Evolutionary conservation across 1,284 basidiomycete species (phyloP), one percentile per base, ranked within the genome.

Genomic region (Fomitopsis betulina): DNA sequence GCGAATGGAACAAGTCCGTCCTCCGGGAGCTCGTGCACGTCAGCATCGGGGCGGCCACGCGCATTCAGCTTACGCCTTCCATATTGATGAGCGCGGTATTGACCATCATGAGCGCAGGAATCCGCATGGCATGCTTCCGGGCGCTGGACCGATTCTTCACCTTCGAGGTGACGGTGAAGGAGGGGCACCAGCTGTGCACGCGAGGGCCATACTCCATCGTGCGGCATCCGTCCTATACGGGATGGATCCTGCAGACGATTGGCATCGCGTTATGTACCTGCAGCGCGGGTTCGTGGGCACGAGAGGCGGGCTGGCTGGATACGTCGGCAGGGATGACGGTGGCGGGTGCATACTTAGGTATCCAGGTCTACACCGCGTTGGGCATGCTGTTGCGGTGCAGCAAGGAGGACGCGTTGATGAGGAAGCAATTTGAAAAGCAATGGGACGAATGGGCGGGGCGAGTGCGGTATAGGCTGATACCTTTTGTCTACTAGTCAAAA

Each of bases 181-280:
- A 43, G 9, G 54, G 45, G 19, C 57, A 59, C 43, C 47, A 38
- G 30, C 54, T 56, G 15, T 27, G 55, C 49, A 61, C 58, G 15
- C 3, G 19, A 1, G 55, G 55, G 19, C 55, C 55, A 7, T 49
- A 56, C 43, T 35, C 43, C 12, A 25, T 47, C 19, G 55, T 56
- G 4, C 43, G 55, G 3, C 55, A 56, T 17, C 55, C 55, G 35
- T 13, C 30, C 19, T 55, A 55, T 25, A 45, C 45, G 5, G 40
- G 39, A 2, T 30, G 30, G n/a, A 27, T 19, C 13, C n/a, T 49
- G 21, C 35, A 38, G 42, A 38, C 21, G 6, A 10, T 19, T 33
- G 55, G 55, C 13, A 45, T 50, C 25, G 33, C 45, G 25, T 8
- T 56, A 21, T 50, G 43, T n/a, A 43, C 19, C n/a, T 37, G 23